Evolutionary conservation across 2,329 filamentous ascomycete genomes (phyloP).

Genomic region (Pseudocercospora pini-densiflorae): DNA sequence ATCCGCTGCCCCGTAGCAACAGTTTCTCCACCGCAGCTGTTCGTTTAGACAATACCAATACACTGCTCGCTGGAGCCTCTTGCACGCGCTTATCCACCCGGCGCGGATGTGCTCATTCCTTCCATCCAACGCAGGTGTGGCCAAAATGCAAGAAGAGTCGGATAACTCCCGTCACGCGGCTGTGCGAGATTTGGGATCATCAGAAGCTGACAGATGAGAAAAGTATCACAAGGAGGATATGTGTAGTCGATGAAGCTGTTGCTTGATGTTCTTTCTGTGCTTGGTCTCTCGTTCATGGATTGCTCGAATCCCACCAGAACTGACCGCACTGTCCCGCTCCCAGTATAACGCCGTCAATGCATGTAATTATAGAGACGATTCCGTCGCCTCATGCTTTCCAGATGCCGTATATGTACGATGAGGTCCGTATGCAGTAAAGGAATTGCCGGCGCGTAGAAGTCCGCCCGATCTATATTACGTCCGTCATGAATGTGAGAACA

Average conservation of each 20-base stretch:
- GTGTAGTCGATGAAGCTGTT: conserved; percentile 12
- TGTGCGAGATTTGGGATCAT: conserved; percentile 10
- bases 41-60: conserved; percentile 30
- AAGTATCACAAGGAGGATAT: not conserved
- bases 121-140: conserved; percentile 28
- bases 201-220: conserved; percentile 16
- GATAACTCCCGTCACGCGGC: conserved; percentile 10
- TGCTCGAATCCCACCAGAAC: conserved; percentile 6
- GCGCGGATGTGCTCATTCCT: conserved; percentile 11
- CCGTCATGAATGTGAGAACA: conserved; percentile 29
- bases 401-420: conserved; percentile 34
- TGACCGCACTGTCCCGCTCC: conserved; percentile 6
- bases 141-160: conserved; percentile 26
- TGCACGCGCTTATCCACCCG: conserved; percentile 7
- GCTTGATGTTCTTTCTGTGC: conserved; percentile 9
- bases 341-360: conserved; percentile 25
- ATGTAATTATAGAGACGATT: conserved; percentile 23
- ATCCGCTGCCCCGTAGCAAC: not conserved
- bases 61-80: conserved; percentile 20
- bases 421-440: conserved; percentile 24
- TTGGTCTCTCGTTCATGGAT: not conserved
- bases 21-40: conserved; percentile 8
- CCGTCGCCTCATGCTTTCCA: conserved; percentile 19
- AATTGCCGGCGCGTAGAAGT: conserved; percentile 17
- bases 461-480: conserved; percentile 29